Evolutionary conservation across 179 eudicot genomes (phyloP), one percentile per base, ranked within the genome.

Genomic region (Spergularia azorica): DNA sequence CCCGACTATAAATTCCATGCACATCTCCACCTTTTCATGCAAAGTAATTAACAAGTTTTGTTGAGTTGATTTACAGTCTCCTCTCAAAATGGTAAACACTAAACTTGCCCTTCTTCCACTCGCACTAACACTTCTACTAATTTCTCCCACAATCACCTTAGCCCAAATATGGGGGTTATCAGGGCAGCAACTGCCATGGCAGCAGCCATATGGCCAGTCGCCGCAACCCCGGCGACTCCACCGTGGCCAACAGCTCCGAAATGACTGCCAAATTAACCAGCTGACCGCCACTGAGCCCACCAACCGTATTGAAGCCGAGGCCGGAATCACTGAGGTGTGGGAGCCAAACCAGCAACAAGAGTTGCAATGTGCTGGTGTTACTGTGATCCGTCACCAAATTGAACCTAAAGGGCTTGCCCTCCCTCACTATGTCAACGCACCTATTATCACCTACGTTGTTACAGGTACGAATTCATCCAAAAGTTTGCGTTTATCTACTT

Each of bases 361-460:
- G 52, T 71, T 82, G 56, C 64, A 60, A 46, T 82, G 85, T 50
- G 82, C 70, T 7, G 85, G 85, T 66, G 85, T 82, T 6, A 66
- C 80, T 1, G 77, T 79, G 4, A 18, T 66, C 17, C 79, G 82
- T 0, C 67, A 39, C 7, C 61, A 66, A 15, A 71, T 82, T 66
- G 85, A 82, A 39, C 65, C 79, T 66, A 79, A 52, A 39, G 82
- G 82, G 2, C 85, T 82, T 71, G 12, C 63, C 46, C 58, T 82
- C 77, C 85, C 85, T 79, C 59, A 71, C n/a, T 82, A 82, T 26
- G 68, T 11, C 20, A 82, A 82, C 20, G 74, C 85, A 2, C 82
- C 85, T 71, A 39, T 63, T 10, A 16, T 79, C 71, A 10, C 77
- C 58, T 82, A 79, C 36, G 16, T 79, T 17, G 41, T 79, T 65